Base-by-base conservation (phyloP, 1,284 basidiomycete species). In the Amylostereum areolatum region DNA sequence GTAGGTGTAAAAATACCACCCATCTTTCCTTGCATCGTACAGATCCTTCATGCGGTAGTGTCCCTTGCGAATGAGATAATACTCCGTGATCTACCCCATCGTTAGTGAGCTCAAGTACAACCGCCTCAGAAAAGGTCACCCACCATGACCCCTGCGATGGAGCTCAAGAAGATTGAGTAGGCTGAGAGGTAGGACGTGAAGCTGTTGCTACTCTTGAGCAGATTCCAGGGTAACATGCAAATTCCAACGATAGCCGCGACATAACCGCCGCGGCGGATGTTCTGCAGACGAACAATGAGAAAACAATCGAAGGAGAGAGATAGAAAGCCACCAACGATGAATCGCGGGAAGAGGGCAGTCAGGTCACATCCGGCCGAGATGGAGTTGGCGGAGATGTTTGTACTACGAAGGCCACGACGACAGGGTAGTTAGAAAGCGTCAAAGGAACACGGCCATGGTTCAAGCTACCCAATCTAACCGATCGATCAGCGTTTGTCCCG, bases 131-230 rank as follows among this genome's bases (percentile, higher is more conserved):
- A 48, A 6, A n/a, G 45, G n/a, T 10, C 33, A 51, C 65, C 36
- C 42, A 82, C 80, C 83, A 90, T 87, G n/a, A 89, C 87, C 9
- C 87, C 88, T 25, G 82, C 84, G 57, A 92, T 86, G 27, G 87
- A 89, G 44, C 84, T 87, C 32, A 91, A 67, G 71, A 90, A 90
- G 49, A 91, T 86, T 27, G 85, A 85, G 66, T 90, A 93, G 1
- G 88, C 85, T 10, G 86, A 87, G 12, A 94, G 80, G 66, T 94
- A 94, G 32, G 84, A 85, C 12, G 86, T 83, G 68, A 94, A 93
- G 52, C 73, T 79, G 61, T 83, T 89, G 62, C 82, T 85, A 54
- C 73, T 80, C 63, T 84, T 84, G 56, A 91, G 75, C 30, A 93
- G 70, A 59, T 89, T 82, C 90, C 91, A 94, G 1, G 89, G 89